A percentile compares a stretch with the other conserved stretches of the same genome.
Conservation (phyloP, 106 monocot species). For the Dendrobium catenatum region DNA sequence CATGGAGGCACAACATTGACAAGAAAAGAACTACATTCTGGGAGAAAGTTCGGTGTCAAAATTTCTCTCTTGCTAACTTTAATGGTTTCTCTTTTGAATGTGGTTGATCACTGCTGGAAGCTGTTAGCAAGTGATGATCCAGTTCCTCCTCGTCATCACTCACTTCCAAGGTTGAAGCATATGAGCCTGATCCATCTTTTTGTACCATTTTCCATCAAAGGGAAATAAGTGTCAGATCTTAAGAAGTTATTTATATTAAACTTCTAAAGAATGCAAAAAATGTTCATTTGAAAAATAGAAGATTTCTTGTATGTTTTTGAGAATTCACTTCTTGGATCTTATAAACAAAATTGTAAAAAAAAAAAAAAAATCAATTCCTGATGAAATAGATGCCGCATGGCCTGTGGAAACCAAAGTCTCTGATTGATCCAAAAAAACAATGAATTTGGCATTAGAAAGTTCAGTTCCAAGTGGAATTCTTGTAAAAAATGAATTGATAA, state of each 20-base stretch:
- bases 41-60: background rate
- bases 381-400: too few species aligned
- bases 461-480: background rate
- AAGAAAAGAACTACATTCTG: background rate
- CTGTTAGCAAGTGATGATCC: slow-evolving; percentile 26
- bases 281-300: too few species aligned
- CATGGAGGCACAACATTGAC: background rate
- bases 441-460: background rate
- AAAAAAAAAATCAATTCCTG: too few species aligned
- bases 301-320: too few species aligned
- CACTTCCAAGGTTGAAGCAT: slow-evolving; percentile 18
- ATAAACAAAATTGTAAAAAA: too few species aligned
- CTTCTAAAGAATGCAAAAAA: background rate
- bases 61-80: slow-evolving; percentile 25
- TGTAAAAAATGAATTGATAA: background rate
- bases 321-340: too few species aligned
- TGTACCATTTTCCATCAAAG: background rate
- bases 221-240: background rate
- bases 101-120: slow-evolving; percentile 7
- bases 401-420: background rate
- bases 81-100: slow-evolving; percentile 24
- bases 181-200: slow-evolving; percentile 33
- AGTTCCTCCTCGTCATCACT: slow-evolving; percentile 37
- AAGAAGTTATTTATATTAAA: background rate
- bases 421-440: background rate